Evolutionary conservation across 2,329 filamentous ascomycete species (phyloP), one percentile per base, ranked within the genome.

Genomic region (Colletotrichum musicola): DNA sequence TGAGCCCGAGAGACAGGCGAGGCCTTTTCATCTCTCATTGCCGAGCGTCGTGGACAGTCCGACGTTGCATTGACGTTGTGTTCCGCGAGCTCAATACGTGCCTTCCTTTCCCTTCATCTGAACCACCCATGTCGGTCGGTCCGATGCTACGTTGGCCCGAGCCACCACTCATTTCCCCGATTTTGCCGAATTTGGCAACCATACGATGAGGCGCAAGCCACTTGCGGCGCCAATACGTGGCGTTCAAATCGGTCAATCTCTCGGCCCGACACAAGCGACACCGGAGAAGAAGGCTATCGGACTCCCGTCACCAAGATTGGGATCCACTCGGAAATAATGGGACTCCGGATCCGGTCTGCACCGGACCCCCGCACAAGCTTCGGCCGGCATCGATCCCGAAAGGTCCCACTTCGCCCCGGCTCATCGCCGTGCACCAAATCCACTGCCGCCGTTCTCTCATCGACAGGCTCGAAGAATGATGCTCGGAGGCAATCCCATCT

Each of bases 61-160:
- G 49, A 61, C 35, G 50, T 65, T 68, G 66, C 66, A 59, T 60
- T 68, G 44, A 38, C 40, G 10, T 20, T 49, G 18, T 49, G 35
- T 61, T 20, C 42, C 50, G 55, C 60, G 44, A 55, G 57, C 47
- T 49, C 27, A 20, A 46, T 35, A 64, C 49, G n/a, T n/a, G n/a
- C n/a, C n/a, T n/a, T n/a, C n/a, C 38, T 59, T 22, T 59, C 58
- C 30, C 51, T 46, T 61, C 35, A 53, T 63, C 65, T 62, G 18
- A 42, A 51, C 38, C 18, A 55, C 44, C 62, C 55, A 44, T 56
- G 62, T 46, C 22, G 30, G 44, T 59, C 55, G 22, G 18, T 22
- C 18, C 38, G 51, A 66, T 66, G 55, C 44, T 65, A 65, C 27
- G 30, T 40, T n/a, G 64, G 44, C 54, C 20, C 27, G 25, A 59